Percentiles rank a stretch among this genome's conserved stretches.
Conservation (phyloP, 495 filamentous ascomycete species). For the Xylaria grammica region DNA sequence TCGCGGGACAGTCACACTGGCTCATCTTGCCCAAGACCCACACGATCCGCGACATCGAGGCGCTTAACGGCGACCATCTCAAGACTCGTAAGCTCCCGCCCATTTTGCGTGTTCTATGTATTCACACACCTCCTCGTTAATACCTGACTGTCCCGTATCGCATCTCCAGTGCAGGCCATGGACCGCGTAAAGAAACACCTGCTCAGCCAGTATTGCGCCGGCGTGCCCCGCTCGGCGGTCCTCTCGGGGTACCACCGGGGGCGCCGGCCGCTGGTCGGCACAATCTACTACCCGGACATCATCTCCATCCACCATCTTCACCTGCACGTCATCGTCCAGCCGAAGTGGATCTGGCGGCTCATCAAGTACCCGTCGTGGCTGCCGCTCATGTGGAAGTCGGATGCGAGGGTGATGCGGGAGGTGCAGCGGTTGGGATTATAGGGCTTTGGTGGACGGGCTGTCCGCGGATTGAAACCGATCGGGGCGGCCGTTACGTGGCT, state of each 20-base stretch:
- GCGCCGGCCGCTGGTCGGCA: conserved; percentile 19
- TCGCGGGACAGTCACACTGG: conserved; percentile 25
- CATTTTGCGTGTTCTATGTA: too few species aligned
- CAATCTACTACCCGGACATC: conserved; percentile 29
- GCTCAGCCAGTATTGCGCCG: conserved; percentile 17
- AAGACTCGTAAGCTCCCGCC: neutral
- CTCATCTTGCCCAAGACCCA: conserved; percentile 30
- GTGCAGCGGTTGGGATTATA: conserved; percentile 4
- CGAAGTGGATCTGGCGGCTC: conserved; percentile 16
- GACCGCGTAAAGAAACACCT: conserved; percentile 6
- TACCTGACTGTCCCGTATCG: neutral
- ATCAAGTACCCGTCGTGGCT: conserved; percentile 31
- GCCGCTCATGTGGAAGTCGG: conserved; percentile 33
- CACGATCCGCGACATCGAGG: conserved; percentile 25
- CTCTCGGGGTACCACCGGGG: conserved; percentile 28
- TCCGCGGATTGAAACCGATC: too few species aligned
- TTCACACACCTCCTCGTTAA: too few species aligned
- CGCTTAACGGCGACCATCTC: conserved; percentile 12
- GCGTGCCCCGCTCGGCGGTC: conserved; percentile 8
- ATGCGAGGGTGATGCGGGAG: conserved; percentile 14
- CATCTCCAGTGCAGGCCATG: neutral
- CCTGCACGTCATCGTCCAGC: conserved; percentile 28
- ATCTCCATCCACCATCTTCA: conserved; percentile 31
- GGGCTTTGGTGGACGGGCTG: too few species aligned
- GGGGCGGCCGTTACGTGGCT: too few species aligned